Evolutionary conservation across 129 eudicot genomes (phyloP), one percentile per base, ranked within the genome.

Genomic region (Sambucus nigra): DNA sequence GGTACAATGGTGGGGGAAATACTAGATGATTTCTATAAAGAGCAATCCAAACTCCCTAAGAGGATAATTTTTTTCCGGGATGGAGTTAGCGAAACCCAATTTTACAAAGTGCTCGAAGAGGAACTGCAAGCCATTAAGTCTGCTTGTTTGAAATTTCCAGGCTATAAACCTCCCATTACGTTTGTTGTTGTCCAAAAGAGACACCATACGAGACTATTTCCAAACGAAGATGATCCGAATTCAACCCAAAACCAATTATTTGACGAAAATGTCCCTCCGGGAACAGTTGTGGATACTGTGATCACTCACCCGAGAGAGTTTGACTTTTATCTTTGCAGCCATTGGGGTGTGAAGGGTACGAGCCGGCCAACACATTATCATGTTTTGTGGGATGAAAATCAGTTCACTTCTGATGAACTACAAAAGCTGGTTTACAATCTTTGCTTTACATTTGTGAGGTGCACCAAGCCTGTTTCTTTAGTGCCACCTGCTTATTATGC

Each of bases 401-500:
- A 47, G 27, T 92, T 92, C 68, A 77, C 85, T 46, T 92, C 99
- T 0, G 99, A 86, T 60, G 99, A 92, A 29, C 67, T 86, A 12
- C 96, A 92, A 53, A 80, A 76, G 61, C 65, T 92, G 67, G 88
- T 92, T 25, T 82, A 92, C 57, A 77, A 76, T 67, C 86, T 92
- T 51, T 92, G 99, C 55, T 92, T 66, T 71, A 92, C 96, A 25
- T 92, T 79, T 55, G 87, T 64, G n/a, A 80, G 96, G 83, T 92
- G 99, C 32, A 92, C 99, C 7, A 86, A 86, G 70, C 96, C 99
- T 1, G 81, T 92, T 55, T 92, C 99, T 0, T 75, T 92, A 73
- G 99, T 92, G n/a, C 99, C 99, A 1, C 96, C 99, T 0, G 94
- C 85, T 64, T 92, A 86, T 41, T 92, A 92, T 49, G 99, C 99